Base-by-base conservation (phyloP, 495 filamentous ascomycete species). In the Apodospora peruviana region DNA sequence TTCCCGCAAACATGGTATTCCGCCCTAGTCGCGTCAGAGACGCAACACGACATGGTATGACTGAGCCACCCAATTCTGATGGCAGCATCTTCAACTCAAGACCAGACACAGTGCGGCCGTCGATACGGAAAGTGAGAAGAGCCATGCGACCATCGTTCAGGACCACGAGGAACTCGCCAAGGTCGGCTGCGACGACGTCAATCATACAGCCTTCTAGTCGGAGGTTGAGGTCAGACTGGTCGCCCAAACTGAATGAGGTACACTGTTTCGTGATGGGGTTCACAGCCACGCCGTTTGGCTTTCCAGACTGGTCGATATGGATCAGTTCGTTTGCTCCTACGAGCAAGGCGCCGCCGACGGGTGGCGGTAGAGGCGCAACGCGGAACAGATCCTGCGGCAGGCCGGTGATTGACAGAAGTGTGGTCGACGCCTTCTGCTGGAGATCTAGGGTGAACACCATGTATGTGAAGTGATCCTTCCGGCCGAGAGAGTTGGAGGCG, bases 241-340 rank as follows among this genome's bases (percentile, higher is more conserved):
- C 93, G 8, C 77, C 73, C 64, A 98, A 81, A 38, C 69, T 66
- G 57, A 96, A 96, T 2, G 84, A 75, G 9, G 91, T 96, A 40
- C 78, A 74, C 47, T 84, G 75, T 57, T 82, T 86, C 9, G 88
- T 81, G 67, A 95, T 94, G 21, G 84, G 81, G 58, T 98, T 98
- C 56, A 97, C 89, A n/a, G 84, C 91, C 34, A 97, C 86, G 9
- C 89, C 93, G 59, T 85, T 95, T 12, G 89, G 80, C 67, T 94
- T 96, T 4, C 93, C 93, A 11, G 87, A 85, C 73, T 97, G 94
- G 62, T 97, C 93, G 51, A 98, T 84, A 67, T 98, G 94, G 47
- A 98, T 87, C 50, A 98, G 66, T 59, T 95, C 87, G 63, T 97
- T 96, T 11, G 76, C 76, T 7, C 93, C 94, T 36, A 98, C 71